These are phyloP conservation scores for Colletotrichum sp. DNA, from an alignment of 2,329 filamentous ascomycete species.

Conservation along the genomic window DNA sequence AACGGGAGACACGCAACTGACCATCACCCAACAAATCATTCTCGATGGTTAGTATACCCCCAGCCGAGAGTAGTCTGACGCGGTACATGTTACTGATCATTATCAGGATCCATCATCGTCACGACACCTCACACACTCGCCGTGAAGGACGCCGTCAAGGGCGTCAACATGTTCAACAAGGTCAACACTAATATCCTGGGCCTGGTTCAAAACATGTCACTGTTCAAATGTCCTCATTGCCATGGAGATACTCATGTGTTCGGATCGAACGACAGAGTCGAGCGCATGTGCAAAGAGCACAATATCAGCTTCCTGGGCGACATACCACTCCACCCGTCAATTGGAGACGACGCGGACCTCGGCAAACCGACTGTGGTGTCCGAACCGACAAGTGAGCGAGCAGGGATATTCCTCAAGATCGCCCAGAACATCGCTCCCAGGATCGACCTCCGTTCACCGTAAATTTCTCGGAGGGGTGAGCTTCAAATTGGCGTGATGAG, in stretches of 20 bases:
- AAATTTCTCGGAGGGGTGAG: background rate
- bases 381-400: constrained; percentile 77
- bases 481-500: background rate
- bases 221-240: constrained; percentile 83
- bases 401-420: constrained; percentile 74
- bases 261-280: constrained; percentile 68
- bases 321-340: constrained; percentile 84
- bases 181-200: constrained; percentile 83
- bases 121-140: constrained; percentile 94
- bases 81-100: background rate
- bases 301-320: constrained; percentile 84
- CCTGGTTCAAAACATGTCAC: constrained; percentile 90
- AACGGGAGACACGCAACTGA: constrained; percentile 94
- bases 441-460: constrained; percentile 33
- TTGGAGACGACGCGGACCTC: constrained; percentile 85
- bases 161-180: constrained; percentile 90
- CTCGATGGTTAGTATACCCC: constrained; percentile 68
- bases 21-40: constrained; percentile 94
- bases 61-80: background rate
- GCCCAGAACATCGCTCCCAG: constrained; percentile 60
- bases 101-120: constrained; percentile 78
- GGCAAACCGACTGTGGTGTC: constrained; percentile 91
- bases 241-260: constrained; percentile 78
- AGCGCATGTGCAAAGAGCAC: constrained; percentile 72
- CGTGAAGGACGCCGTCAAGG: constrained; percentile 88